Percentiles rank a stretch among this genome's conserved stretches.
These are phyloP conservation scores for Phytophthora sp. DNA, from an alignment of 352 stramenopile species.

Conservation along the genomic window DNA sequence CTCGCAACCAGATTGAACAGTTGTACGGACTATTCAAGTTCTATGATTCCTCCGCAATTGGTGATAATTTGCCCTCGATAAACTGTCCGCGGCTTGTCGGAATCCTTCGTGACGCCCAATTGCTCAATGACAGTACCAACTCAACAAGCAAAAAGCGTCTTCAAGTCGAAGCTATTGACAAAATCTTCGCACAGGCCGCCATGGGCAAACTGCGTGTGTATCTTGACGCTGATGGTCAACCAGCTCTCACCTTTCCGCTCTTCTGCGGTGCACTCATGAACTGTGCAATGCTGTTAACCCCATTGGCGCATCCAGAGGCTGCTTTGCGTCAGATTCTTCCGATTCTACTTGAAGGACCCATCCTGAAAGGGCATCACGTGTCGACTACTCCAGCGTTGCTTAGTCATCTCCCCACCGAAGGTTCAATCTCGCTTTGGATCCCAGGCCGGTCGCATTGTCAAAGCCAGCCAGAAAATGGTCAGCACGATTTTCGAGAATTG, in stretches of 20 bases:
- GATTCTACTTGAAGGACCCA: constrained; percentile 16
- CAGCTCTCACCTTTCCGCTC: constrained; percentile 57
- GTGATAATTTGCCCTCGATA: constrained; percentile 56
- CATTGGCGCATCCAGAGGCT: constrained; percentile 14
- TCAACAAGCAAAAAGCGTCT: background rate
- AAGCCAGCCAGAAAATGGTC: background rate
- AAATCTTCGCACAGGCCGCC: constrained; percentile 59
- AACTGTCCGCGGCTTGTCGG: constrained; percentile 49
- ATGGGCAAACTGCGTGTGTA: constrained; percentile 68
- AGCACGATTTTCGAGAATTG: constrained; percentile 34
- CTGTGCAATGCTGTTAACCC: constrained; percentile 46
- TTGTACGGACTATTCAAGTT: constrained; percentile 66
- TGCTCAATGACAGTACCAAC: constrained; percentile 26
- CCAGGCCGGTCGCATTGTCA: constrained; percentile 7
- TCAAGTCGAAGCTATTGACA: constrained; percentile 33
- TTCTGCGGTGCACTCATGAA: constrained; percentile 65
- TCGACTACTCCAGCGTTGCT: constrained; percentile 7
- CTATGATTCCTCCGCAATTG: constrained; percentile 61
- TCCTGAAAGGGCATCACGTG: background rate
- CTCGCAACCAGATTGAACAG: constrained; percentile 33
- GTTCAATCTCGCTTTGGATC: constrained; percentile 19
- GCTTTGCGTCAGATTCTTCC: constrained; percentile 27
- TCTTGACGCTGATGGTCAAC: constrained; percentile 53
- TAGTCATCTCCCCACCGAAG: constrained; percentile 13
- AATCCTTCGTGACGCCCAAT: constrained; percentile 46